A percentile compares a stretch with the other conserved stretches of the same genome.
phyloP scores from a whole-genome alignment of 73 alveolate species.

The Tetrahymena borealis region DNA sequence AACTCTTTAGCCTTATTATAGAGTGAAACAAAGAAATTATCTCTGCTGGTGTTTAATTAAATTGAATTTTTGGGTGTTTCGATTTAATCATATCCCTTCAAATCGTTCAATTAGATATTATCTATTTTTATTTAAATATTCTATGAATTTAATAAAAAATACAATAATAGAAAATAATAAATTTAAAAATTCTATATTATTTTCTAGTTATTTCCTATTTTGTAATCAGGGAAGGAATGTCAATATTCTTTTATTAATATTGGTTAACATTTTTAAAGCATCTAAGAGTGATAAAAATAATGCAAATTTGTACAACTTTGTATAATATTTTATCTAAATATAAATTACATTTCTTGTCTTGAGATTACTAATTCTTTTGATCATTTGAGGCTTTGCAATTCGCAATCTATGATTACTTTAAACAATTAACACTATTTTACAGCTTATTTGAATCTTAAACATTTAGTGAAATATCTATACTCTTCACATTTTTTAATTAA shows the following conservation, averaged over 20 bases:
- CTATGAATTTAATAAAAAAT: neutral
- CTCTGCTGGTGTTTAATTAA: neutral
- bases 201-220: too few species aligned
- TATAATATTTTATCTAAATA: too few species aligned
- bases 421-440: neutral
- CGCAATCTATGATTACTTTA: neutral
- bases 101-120: neutral
- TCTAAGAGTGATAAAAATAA: too few species aligned
- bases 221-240: too few species aligned
- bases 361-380: neutral
- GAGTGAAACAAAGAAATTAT: neutral
- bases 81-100: neutral
- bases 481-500: neutral
- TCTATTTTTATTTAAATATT: neutral
- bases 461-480: neutral
- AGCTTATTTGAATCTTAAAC: neutral
- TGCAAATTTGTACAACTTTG: too few species aligned
- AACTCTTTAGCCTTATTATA: neutral
- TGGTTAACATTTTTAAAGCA: too few species aligned
- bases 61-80: neutral
- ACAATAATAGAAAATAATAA: neutral
- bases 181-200: neutral
- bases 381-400: neutral
- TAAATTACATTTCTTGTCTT: neutral
- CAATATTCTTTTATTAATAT: too few species aligned